Base-by-base conservation (phyloP, 805 yeast genomes). In the Zygoascus ofunaensis region DNA sequence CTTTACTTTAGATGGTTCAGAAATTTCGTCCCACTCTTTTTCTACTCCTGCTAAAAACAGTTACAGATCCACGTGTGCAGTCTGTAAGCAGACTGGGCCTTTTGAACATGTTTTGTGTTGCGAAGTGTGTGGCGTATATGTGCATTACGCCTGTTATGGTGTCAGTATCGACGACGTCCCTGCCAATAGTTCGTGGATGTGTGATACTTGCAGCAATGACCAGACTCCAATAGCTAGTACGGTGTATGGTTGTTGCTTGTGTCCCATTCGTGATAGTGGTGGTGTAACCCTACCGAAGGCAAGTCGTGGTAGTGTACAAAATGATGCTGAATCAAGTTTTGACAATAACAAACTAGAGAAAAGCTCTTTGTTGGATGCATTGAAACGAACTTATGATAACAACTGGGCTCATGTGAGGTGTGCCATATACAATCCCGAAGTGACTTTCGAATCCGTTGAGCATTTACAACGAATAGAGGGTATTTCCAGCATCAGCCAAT, bases 371-470 rank as follows among this genome's bases (percentile, higher is more conserved):
- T 79, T 84, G 0, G 89, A 82, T 53, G 84, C 79, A 24, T 59
- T 86, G 53, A 82, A 83, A 55, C 70, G 86, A n/a, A 77, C 92
- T 0, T 52, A 57, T 3, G 74, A 70, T 44, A 84, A 84, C 1
- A 68, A 71, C 46, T 87, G 96, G 96, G 77, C 79, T 28, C 96
- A 87, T 65, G 64, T 81, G 2, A 49, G 75, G 2, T 87, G 97
- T 62, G 80, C 89, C 0, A 41, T 82, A 0, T 79, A 79, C 56
- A 64, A 66, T 23, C 62, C 73, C 3, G 63, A 65, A n/a, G 57
- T 72, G 4, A 61, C 59, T 23, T 76, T 71, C 55, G 76, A 70
- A 0, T 64, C 70, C 49, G 28, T 67, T 1, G 47, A 56, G 18
- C 37, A 61, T 12, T 40, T 79, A 49, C 80, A 77, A 49, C 80